Evolutionary conservation across 257 asterid genomes (phyloP), one percentile per base, ranked within the genome.

Genomic region (Solanum etuberosum): DNA sequence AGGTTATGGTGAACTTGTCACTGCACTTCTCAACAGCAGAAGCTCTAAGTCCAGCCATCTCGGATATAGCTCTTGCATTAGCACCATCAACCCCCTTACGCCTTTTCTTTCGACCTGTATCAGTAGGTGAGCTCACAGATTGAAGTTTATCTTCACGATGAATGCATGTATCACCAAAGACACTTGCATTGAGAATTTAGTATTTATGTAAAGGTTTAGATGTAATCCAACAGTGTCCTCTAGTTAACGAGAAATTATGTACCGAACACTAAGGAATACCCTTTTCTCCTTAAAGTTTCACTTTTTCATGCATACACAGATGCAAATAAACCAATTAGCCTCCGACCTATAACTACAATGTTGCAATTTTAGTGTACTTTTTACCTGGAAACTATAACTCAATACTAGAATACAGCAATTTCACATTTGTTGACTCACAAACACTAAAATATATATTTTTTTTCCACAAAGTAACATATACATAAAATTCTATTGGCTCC

Each of bases 11-110:
- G 86, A 84, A 95, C 42, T 71, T 92, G 67, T 89, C 90, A 23
- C 93, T 93, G 42, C 84, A 88, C 87, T 91, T 92, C 83, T 83
- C 87, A 63, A 93, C 83, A 67, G 96, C 95, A 80, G 90, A 94
- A 3, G 95, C 92, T 91, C 95, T 91, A 61, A 91, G 90, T 85
- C 91, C 90, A 54, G 98, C 97, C 95, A 95, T 95, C 90, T 95
- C 96, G 87, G 91, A 63, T 87, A 93, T 93, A 84, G 95, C 98
- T 81, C 89, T 90, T 29, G 97, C 98, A 88, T 94, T 91, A 83
- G 90, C 91, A 89, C 89, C 93, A 86, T 94, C 97, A 46, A 92
- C 88, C 87, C 98, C 96, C 86, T 87, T 91, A 3, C 98, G 94
- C 43, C 94, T 93, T 90, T 97, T 92, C 91, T 93, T 95, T 72